phyloP scores from a whole-genome alignment of 1,284 basidiomycete genomes.

The Rhodotorula sp. region DNA sequence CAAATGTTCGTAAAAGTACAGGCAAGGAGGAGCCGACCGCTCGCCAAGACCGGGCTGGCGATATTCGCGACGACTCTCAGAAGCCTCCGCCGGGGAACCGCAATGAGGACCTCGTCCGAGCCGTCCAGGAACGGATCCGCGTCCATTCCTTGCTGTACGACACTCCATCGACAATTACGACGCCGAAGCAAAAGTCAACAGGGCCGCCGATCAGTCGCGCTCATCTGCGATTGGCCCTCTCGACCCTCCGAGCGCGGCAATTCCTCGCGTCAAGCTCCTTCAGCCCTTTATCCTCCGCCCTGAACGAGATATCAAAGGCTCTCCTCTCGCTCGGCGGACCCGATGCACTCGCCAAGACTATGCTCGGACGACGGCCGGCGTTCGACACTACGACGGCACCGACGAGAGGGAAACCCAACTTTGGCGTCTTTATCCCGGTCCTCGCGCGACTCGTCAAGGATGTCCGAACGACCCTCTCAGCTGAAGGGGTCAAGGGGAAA shows the following conservation, averaged over 20 bases:
- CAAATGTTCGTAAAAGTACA: too few species aligned
- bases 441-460: conserved; percentile 15
- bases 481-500: conserved; percentile 4
- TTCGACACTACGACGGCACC: too few species aligned
- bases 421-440: conserved; percentile 28
- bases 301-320: conserved; percentile 8
- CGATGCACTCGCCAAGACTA: not conserved
- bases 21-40: too few species aligned
- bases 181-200: too few species aligned
- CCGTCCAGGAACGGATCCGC: too few species aligned
- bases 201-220: not conserved
- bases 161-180: too few species aligned
- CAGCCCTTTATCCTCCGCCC: conserved; percentile 5
- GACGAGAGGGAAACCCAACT: not conserved
- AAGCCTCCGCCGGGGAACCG: too few species aligned
- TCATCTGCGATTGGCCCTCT: conserved; percentile 29
- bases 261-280: conserved; percentile 1
- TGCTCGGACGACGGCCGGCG: not conserved
- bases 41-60: too few species aligned
- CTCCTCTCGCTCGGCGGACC: not conserved
- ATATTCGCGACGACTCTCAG: too few species aligned
- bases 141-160: too few species aligned
- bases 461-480: not conserved
- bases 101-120: too few species aligned
- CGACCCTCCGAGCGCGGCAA: conserved; percentile 20